phyloP scores from a whole-genome alignment of 139 green algal species.

The Zygnema circumcarinatum region DNA sequence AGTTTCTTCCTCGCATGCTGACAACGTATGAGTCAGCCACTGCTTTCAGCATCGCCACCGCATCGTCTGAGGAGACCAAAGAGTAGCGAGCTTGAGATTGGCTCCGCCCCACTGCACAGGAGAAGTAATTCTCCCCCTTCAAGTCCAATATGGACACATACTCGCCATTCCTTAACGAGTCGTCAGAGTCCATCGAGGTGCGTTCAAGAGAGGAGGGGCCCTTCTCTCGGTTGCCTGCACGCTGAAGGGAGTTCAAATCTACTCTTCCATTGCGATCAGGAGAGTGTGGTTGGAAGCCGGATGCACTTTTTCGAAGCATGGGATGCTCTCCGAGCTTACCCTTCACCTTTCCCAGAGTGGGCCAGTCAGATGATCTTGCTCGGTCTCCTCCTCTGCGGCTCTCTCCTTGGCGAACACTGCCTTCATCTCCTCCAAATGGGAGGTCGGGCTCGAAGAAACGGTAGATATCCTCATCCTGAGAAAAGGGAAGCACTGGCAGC shows the following conservation, averaged over 20 bases:
- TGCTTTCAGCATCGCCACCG: slow-evolving; percentile 29
- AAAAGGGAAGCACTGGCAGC: too few species aligned
- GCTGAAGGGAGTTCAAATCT: background rate
- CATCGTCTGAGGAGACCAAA: slow-evolving; percentile 27
- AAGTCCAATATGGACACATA: slow-evolving; percentile 2
- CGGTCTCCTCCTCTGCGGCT: background rate
- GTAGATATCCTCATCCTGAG: slow-evolving; percentile 56
- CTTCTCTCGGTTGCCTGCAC: background rate
- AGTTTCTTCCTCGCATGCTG: too few species aligned
- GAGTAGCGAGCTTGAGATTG: slow-evolving; percentile 33
- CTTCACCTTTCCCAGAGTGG: background rate
- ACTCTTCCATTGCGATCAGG: too few species aligned
- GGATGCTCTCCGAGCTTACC: background rate
- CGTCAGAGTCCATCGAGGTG: slow-evolving; percentile 12
- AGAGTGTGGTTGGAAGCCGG: background rate
- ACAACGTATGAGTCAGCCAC: background rate
- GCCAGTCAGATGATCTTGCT: too few species aligned
- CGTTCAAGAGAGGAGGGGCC: background rate
- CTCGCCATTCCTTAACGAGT: background rate
- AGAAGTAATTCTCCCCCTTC: slow-evolving; percentile 43
- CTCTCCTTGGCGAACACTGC: background rate
- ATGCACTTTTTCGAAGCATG: too few species aligned
- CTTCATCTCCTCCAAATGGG: slow-evolving; percentile 1
- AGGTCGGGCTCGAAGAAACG: slow-evolving; percentile 45
- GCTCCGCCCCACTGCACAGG: slow-evolving; percentile 37